phyloP scores from a whole-genome alignment of 768 basidiomycete genomes.

The Russula sp. region DNA sequence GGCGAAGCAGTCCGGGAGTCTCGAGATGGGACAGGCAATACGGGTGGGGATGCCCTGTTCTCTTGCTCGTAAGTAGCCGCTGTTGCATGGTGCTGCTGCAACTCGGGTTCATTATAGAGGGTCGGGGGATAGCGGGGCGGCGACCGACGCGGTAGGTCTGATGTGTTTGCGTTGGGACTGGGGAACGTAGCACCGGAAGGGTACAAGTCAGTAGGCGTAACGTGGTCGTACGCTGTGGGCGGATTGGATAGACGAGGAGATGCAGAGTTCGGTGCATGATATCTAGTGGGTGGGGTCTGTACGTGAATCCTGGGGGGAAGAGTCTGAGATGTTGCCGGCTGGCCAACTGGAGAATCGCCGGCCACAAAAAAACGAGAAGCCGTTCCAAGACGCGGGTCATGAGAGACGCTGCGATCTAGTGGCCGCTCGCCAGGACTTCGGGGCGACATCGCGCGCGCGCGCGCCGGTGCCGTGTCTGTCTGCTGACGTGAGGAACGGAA shows the following conservation, averaged over 20 bases:
- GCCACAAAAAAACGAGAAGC: neutral
- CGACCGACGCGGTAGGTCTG: neutral
- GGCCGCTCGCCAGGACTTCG: neutral
- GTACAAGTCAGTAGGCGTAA: neutral
- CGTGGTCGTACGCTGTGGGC: neutral
- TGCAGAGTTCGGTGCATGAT: slow-evolving; percentile 1
- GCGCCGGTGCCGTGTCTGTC: neutral
- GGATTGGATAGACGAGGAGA: slow-evolving; percentile 2
- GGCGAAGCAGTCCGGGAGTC: neutral
- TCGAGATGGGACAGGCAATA: slow-evolving; percentile 9
- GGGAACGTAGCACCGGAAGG: neutral
- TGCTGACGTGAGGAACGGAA: neutral
- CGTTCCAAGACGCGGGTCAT: neutral
- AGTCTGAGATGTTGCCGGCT: neutral
- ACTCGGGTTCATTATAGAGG: slow-evolving; percentile 13
- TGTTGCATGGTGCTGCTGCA: slow-evolving; percentile 7
- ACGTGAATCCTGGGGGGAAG: neutral
- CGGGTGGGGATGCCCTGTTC: slow-evolving; percentile 1
- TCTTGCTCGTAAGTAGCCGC: neutral
- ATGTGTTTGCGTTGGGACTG: neutral
- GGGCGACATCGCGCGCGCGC: neutral
- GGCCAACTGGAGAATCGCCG: neutral
- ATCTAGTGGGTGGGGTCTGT: slow-evolving; percentile 13
- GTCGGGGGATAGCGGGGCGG: slow-evolving; percentile 14
- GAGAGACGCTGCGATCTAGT: neutral